Percentiles rank a stretch among this genome's conserved stretches.
Conservation (phyloP, 768 basidiomycete genomes). For the Leccinum pellstonianum region DNA sequence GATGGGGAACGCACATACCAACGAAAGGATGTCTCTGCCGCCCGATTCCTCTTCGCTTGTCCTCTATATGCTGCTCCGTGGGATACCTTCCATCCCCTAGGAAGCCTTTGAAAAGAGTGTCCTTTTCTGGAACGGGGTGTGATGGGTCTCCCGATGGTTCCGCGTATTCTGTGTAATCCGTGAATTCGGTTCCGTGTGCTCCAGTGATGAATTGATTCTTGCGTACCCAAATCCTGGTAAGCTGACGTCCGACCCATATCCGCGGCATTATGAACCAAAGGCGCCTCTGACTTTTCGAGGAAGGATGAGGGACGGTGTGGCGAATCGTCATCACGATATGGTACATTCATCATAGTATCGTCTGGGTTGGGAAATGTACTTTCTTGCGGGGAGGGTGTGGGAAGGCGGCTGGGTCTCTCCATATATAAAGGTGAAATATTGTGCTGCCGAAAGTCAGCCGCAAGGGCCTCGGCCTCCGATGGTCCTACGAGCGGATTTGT, state of each 20-base stretch:
- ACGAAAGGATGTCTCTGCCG: constrained; percentile 78
- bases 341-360: constrained; percentile 6
- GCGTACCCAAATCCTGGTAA: constrained; percentile 57
- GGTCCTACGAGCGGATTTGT: constrained; percentile 7
- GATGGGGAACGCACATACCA: constrained; percentile 44
- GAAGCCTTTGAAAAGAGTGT: constrained; percentile 40
- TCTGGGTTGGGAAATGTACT: constrained; percentile 1
- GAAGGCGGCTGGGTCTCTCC: constrained; percentile 13
- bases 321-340: constrained; percentile 28
- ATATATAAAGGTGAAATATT: constrained; percentile 15
- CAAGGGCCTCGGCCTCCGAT: constrained; percentile 27
- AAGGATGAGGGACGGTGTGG: constrained; percentile 13
- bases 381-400: constrained; percentile 17
- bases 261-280: constrained; percentile 49
- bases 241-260: constrained; percentile 37
- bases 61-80: constrained; percentile 78
- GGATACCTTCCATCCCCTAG: constrained; percentile 55
- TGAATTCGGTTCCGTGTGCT: not conserved
- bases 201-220: not conserved
- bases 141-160: constrained; percentile 43
- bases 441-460: constrained; percentile 27
- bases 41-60: constrained; percentile 83
- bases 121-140: constrained; percentile 39
- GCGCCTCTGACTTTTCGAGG: constrained; percentile 27
- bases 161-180: constrained; percentile 53